Base-by-base conservation (phyloP, 106 monocot species). In the Allium fistulosum region DNA sequence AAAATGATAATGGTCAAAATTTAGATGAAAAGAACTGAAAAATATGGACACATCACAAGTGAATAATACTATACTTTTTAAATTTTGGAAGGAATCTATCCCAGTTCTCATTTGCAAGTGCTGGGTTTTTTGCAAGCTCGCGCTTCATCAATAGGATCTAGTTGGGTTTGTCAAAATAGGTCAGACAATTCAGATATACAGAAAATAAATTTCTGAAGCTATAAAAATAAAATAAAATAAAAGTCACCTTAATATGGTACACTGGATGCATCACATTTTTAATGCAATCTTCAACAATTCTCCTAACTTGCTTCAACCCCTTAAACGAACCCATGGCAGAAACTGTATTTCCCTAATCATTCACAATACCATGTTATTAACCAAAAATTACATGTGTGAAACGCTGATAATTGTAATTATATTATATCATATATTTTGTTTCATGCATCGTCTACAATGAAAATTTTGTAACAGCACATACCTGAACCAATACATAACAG, bases 401-500 rank as follows among this genome's bases (percentile, higher is more conserved):
- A 37, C 37, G 37, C 37, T 37, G 37, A 37, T 37, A 5, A 37
- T 37, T 0, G 37, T 37, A 37, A 37, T 37, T 37, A 37, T 37
- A 37, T 37, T 37, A 37, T 37, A 37, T 37, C 37, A 37, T 37
- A 37, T 37, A 37, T 5, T 37, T 2, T 37, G 37, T 37, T 37
- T 37, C 37, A 37, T 37, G 2, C 37, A 37, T 37, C 37, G 37
- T 5, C 37, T 37, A 37, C 37, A 37, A 37, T 37, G 37, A 37
- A 22, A 37, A 37, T 37, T 37, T 37, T 37, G 37, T 37, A 37
- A 37, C 37, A 37, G 37, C 37, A 37, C 37, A 48, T 72, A 96
- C 97, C 97, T 97, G 92, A 62, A 97, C 85, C 75, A 99, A 50
- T 49, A 99, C 83, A 77, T 99, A 99, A 74, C 99, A 99, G n/a